These are phyloP conservation scores for Globisporangium apiculatum DNA, from an alignment of 352 stramenopile genomes.

Conservation along the genomic window DNA sequence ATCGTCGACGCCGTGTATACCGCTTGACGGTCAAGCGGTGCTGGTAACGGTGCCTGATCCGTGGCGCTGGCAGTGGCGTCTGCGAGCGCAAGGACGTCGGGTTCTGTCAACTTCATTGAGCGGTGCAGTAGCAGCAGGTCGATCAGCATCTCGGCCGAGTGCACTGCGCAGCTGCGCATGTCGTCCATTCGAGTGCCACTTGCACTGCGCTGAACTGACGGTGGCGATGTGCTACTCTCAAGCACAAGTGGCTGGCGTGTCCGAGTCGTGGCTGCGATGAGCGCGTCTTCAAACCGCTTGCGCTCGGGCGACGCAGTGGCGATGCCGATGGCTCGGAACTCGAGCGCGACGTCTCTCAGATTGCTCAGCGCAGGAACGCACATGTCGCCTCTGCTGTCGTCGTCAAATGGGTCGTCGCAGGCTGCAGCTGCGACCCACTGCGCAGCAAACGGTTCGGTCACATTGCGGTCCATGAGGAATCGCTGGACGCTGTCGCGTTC, in stretches of 20 bases:
- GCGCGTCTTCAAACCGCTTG: slow-evolving; percentile 2
- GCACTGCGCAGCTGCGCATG: not conserved
- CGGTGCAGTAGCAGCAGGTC: slow-evolving; percentile 18
- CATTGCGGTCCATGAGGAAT: slow-evolving; percentile 13
- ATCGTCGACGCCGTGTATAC: too few relatives aligned
- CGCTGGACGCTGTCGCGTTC: not conserved
- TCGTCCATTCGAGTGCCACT: too few relatives aligned
- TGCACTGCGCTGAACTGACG: too few relatives aligned
- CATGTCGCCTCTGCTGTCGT: not conserved
- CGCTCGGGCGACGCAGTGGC: not conserved
- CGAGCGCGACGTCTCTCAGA: not conserved
- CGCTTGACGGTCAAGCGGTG: too few relatives aligned
- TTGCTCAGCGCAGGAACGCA: not conserved
- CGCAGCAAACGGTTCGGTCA: slow-evolving; percentile 11
- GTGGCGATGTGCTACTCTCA: not conserved
- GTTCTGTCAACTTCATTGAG: slow-evolving; percentile 1
- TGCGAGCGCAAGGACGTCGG: not conserved
- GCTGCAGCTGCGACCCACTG: slow-evolving; percentile 8
- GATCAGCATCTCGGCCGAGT: slow-evolving; percentile 20
- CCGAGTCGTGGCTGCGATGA: slow-evolving; percentile 8
- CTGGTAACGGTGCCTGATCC: too few relatives aligned
- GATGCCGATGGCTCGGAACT: not conserved
- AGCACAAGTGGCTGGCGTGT: not conserved
- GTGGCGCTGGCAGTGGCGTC: not conserved
- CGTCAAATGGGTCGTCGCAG: not conserved